Conservation (phyloP, 2,329 filamentous ascomycete genomes). For the Diplodia intermedia region DNA sequence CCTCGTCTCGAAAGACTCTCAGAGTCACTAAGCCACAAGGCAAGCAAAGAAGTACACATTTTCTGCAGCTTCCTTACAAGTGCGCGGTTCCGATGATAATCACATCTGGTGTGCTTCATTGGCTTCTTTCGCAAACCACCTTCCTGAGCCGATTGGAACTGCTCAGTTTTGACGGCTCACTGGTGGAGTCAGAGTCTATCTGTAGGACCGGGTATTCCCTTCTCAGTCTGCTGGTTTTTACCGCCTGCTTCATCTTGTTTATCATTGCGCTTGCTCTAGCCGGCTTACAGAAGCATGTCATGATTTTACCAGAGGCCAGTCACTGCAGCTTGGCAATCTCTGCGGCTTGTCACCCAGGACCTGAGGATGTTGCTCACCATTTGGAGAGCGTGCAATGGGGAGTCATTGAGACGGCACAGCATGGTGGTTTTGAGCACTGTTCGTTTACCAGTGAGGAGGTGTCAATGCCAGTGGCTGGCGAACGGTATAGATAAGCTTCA, state of each 20-base stretch:
- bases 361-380: background rate
- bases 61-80: background rate
- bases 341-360: background rate
- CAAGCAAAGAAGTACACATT: background rate
- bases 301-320: background rate
- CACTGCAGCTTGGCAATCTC: background rate
- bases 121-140: background rate
- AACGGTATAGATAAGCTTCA: background rate
- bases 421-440: background rate
- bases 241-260: background rate
- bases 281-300: background rate
- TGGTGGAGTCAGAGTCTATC: background rate
- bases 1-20: background rate
- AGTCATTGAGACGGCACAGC: background rate
- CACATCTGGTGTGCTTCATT: background rate
- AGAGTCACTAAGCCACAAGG: background rate
- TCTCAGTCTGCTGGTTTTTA: background rate
- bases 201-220: background rate
- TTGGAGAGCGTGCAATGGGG: background rate
- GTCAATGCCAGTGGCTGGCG: background rate
- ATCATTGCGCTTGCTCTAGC: background rate
- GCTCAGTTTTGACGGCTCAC: background rate
- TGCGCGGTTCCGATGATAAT: background rate
- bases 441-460: background rate
- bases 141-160: background rate